Percentiles rank a stretch among this genome's conserved stretches.
phyloP scores from a whole-genome alignment of 1,139 yeast genomes.

The Saccharomycopsis crataegensis region DNA sequence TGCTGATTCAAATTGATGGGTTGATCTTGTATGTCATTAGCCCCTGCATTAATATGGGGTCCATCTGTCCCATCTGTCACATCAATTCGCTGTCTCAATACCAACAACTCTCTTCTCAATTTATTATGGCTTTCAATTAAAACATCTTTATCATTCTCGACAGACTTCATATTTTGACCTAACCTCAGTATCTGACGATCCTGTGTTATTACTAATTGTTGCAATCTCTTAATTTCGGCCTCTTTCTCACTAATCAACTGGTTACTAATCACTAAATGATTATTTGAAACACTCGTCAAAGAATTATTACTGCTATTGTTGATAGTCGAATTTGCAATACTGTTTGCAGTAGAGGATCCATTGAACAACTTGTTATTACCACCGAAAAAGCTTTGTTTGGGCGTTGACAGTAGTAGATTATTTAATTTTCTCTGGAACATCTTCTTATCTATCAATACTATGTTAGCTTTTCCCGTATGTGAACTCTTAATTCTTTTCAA shows the following conservation, averaged over 20 bases:
- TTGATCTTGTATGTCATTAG: not conserved
- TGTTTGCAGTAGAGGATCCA: not conserved
- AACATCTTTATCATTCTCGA: not conserved
- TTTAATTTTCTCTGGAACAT: slow-evolving; percentile 4
- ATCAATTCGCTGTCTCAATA: too few relatives aligned
- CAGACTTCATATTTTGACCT: slow-evolving; percentile 1
- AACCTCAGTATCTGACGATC: slow-evolving; percentile 12
- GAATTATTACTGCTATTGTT: not conserved
- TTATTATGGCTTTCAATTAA: not conserved
- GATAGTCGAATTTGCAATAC: not conserved
- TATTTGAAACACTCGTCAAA: not conserved
- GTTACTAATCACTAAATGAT: not conserved
- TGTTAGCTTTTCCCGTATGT: not conserved
- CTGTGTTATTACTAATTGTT: slow-evolving; percentile 5
- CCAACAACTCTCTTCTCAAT: not conserved
- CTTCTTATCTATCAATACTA: slow-evolving; percentile 14
- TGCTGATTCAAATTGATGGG: not conserved
- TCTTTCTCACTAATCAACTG: slow-evolving; percentile 15
- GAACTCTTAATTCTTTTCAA: slow-evolving; percentile 2
- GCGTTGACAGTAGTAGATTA: not conserved
- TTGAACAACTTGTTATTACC: not conserved
- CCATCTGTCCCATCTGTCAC: too few relatives aligned
- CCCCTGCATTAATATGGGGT: too few relatives aligned
- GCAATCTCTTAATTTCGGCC: slow-evolving; percentile 16
- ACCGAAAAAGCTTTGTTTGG: not conserved